phyloP scores from a whole-genome alignment of 1,284 basidiomycete genomes.

The Malassezia arunalokei region DNA sequence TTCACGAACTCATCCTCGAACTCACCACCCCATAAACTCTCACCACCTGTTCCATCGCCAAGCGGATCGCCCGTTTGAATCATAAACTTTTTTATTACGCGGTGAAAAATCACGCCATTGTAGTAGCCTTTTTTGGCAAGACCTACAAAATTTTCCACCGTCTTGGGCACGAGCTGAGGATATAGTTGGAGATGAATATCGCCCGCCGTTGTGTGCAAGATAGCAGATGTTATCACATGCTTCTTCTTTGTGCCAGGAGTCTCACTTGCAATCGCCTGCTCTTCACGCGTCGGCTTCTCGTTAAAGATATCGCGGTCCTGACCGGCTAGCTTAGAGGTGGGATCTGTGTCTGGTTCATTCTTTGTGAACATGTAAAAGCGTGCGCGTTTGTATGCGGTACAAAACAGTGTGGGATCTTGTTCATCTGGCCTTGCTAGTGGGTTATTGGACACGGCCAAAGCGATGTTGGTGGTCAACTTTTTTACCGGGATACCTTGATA shows the following conservation, averaged over 20 bases:
- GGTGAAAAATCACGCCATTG: conserved; percentile 88
- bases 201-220: conserved; percentile 87
- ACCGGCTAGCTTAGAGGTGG: conserved; percentile 46
- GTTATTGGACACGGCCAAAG: conserved; percentile 89
- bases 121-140: conserved; percentile 85
- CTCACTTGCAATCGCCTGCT: conserved; percentile 72
- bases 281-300: conserved; percentile 89
- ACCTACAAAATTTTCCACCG: conserved; percentile 94
- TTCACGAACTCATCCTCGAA: conserved; percentile 87
- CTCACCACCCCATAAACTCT: conserved; percentile 77
- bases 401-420: conserved; percentile 82
- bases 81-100: conserved; percentile 98
- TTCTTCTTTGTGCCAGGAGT: conserved; percentile 50
- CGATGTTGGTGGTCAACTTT: conserved; percentile 70
- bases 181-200: conserved; percentile 78
- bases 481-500: conserved; percentile 90
- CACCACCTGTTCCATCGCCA: conserved; percentile 91
- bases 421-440: conserved; percentile 63
- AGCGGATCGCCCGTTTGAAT: conserved; percentile 94
- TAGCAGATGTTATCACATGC: conserved; percentile 50
- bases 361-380: conserved; percentile 96
- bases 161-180: conserved; percentile 79
- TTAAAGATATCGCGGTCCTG: conserved; percentile 96
- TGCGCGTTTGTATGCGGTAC: conserved; percentile 79
- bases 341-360: conserved; percentile 73